These are phyloP conservation scores for Aphanomyces euteiches DNA, from an alignment of 352 stramenopile genomes.

Conservation along the genomic window DNA sequence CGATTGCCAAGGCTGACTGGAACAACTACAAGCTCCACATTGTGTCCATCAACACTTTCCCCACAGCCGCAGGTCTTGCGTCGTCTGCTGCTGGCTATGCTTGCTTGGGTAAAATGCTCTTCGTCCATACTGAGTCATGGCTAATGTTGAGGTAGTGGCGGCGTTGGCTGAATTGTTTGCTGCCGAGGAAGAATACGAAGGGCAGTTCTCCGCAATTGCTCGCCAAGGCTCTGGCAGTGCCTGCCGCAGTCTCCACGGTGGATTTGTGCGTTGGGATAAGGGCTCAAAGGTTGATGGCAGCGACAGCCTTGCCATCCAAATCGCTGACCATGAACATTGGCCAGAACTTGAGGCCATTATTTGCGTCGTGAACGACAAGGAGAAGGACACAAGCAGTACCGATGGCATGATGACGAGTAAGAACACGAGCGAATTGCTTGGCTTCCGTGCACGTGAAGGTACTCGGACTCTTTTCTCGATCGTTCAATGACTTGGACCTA, in stretches of 20 bases:
- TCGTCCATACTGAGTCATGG: conserved; percentile 6
- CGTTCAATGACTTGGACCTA: neutral
- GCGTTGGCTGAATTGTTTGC: conserved; percentile 87
- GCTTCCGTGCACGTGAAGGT: conserved; percentile 67
- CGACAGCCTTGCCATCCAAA: conserved; percentile 62
- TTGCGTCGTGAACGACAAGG: conserved; percentile 93
- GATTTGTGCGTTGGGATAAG: conserved; percentile 96
- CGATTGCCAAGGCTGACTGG: conserved; percentile 30
- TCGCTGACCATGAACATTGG: conserved; percentile 91
- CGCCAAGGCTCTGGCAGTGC: conserved; percentile 94
- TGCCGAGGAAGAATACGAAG: conserved; percentile 82
- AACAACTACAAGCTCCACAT: conserved; percentile 83
- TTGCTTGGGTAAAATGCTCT: conserved; percentile 47
- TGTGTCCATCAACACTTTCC: conserved; percentile 97
- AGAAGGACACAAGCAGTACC: conserved; percentile 97
- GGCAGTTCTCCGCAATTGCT: conserved; percentile 90
- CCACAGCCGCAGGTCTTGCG: conserved; percentile 95
- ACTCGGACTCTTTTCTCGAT: neutral
- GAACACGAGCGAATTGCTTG: conserved; percentile 88
- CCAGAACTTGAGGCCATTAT: conserved; percentile 93
- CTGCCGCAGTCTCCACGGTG: conserved; percentile 94
- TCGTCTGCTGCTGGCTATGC: conserved; percentile 97
- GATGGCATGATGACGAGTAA: conserved; percentile 94
- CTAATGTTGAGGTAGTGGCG: conserved; percentile 56
- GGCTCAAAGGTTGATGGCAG: conserved; percentile 66